Evolutionary conservation across 805 yeast genomes (phyloP), one percentile per base, ranked within the genome.

Genomic region (Sugiyamaella marilandica): DNA sequence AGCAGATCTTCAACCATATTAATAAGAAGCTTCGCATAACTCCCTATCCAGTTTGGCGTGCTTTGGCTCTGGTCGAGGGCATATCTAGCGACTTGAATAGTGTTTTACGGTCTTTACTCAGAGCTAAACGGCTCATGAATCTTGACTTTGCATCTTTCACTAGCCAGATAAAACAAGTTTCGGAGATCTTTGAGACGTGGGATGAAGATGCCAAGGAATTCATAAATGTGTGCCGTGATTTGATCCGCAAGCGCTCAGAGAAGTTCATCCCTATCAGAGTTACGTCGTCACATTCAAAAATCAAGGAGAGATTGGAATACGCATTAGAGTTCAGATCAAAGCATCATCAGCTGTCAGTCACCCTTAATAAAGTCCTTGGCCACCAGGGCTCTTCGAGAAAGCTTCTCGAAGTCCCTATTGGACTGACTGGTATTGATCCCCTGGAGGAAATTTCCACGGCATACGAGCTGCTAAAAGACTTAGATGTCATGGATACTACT

Each of bases 221-320:
- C 69, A 78, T 82, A 1, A 77, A 80, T 49, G 63, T 85, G 41
- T 79, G 88, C 0, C 76, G 97, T 52, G 97, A 91, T 55, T 67
- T 86, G 2, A 72, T 87, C 39, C 73, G 97, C 57, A 86, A 83
- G 60, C 70, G 94, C 41, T 80, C 82, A 8, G 92, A 86, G 51
- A 82, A 81, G 54, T 84, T 85, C 62, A 75, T 84, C 11, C 77
- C 83, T 19, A 79, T 88, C 18, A 79, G 82, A 53, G 73, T 89
- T 9, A 71, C 71, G n/a, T 75, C 81, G 8, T 69, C 75, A 2
- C 77, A 73, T 41, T 39, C 50, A 0, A 56, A 55, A 10, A 65
- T 78, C 1, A 74, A 70, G 53, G 76, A 75, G 0, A 68, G 82
- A 31, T 49, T 84, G 1, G 70, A 66, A 0, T 71, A 73, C 32